A percentile compares a stretch with the other conserved stretches of the same genome.
phyloP scores from a whole-genome alignment of 2,329 filamentous ascomycete species.

The Beauveria australis region DNA sequence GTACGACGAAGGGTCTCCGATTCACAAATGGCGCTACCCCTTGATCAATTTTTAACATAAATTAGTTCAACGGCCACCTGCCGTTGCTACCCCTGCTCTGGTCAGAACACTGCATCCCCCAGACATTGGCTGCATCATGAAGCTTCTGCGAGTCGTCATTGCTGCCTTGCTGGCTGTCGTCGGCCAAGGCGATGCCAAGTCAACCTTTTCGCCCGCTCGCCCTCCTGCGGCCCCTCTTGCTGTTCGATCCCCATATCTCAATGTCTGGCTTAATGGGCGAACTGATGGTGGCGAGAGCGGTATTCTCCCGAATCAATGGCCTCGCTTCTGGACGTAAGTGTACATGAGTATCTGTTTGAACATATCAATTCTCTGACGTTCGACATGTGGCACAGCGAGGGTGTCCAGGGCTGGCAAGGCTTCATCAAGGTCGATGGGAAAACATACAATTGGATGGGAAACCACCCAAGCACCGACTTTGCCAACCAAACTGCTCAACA shows the following conservation, averaged over 20 bases:
- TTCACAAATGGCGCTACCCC: background rate
- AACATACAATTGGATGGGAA: constrained; percentile 61
- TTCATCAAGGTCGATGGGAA: constrained; percentile 59
- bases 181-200: constrained; percentile 26
- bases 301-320: constrained; percentile 61
- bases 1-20: background rate
- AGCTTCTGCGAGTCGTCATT: constrained; percentile 11
- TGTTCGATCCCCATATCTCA: constrained; percentile 68
- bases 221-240: constrained; percentile 64
- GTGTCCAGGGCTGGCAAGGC: constrained; percentile 57
- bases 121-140: constrained; percentile 2
- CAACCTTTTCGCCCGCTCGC: constrained; percentile 54
- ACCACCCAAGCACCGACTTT: constrained; percentile 35
- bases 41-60: background rate
- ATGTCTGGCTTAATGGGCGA: constrained; percentile 58
- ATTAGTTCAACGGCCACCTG: background rate
- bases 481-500: constrained; percentile 56
- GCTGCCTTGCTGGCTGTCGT: constrained; percentile 22
- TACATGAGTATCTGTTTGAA: background rate
- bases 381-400: constrained; percentile 29
- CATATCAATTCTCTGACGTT: background rate
- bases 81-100: background rate
- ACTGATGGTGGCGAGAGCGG: constrained; percentile 55
- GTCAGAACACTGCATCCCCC: background rate
- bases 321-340: constrained; percentile 58